Evolutionary conservation across 495 filamentous ascomycete species (phyloP), one percentile per base, ranked within the genome.

Genomic region (Aspergillus diversus): DNA sequence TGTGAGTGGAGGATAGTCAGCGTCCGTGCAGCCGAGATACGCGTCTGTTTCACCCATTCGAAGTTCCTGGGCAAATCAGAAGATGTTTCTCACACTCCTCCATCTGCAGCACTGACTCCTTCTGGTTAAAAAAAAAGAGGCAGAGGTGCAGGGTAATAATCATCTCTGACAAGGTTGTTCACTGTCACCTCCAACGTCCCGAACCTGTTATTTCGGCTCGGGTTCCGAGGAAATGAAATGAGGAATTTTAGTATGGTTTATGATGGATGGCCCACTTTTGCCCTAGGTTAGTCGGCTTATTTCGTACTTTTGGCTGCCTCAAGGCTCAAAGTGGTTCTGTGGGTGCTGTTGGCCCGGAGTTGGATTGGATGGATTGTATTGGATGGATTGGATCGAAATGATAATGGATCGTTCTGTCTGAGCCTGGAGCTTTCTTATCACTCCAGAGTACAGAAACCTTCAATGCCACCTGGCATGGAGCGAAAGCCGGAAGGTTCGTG

Each of bases 11-110:
- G 67, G 68, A 64, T 48, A 66, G 66, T 31, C 46, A 47, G 59
- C 61, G 69, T 74, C 74, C 73, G 74, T 77, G 76, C 76, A 77
- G 75, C 73, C 70, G 72, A 77, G 66, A 74, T 68, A 77, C 76
- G 76, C 76, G 75, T 79, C 69, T 74, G 76, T 75, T 76, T 77
- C 73, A 76, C 65, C 68, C 61, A 48, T 58, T 50, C 55, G 56
- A n/a, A 60, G 42, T 17, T 37, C 11, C 55, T 43, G 43, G 33
- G 49, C 54, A 58, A 58, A 51, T 55, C 49, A 57, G 33, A 15
- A 13, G 4, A 15, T 33, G 39, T 42, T 34, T 12, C 43, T 27
- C 46, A 13, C 8, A 34, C 43, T 57, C 17, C 31, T 59, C 33
- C 43, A 59, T 31, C 33, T 61, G 59, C 59, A 47, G 33, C 17